Conservation (phyloP, 805 yeast species). For the Saccharomycopsis guyanensis region DNA sequence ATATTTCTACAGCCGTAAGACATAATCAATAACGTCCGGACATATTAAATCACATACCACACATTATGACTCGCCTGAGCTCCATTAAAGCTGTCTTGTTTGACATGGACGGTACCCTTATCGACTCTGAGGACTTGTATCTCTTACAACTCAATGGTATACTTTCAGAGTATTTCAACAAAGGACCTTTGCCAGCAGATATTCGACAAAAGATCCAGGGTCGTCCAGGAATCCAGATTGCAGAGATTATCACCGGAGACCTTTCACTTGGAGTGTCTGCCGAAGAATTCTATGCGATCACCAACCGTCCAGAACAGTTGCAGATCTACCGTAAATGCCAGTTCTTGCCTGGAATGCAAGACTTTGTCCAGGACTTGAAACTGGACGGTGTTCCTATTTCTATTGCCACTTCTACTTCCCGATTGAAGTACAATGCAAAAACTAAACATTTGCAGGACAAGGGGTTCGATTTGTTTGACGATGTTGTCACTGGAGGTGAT, state of each 20-base stretch:
- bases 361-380: slow-evolving; percentile 30
- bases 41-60: too few relatives aligned
- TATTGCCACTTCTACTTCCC: slow-evolving; percentile 77
- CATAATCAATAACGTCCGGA: too few relatives aligned
- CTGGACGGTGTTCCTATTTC: slow-evolving; percentile 58
- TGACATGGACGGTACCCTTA: not conserved
- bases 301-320: not conserved
- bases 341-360: slow-evolving; percentile 74
- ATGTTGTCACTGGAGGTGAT: slow-evolving; percentile 81
- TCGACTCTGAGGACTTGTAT: not conserved
- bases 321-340: not conserved
- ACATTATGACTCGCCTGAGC: too few relatives aligned
- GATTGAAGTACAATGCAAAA: slow-evolving; percentile 54
- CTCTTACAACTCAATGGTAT: not conserved
- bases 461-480: slow-evolving; percentile 55
- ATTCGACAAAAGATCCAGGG: not conserved
- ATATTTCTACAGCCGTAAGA: too few relatives aligned
- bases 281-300: not conserved
- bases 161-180: not conserved
- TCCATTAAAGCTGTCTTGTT: not conserved
- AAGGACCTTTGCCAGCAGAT: not conserved
- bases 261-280: not conserved
- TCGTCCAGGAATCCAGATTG: not conserved
- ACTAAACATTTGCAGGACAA: slow-evolving; percentile 53
- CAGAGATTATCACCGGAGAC: not conserved